Percentiles rank a stretch among this genome's conserved stretches.
Evolutionary conservation across 192 early-diverging fungal species (phyloP).

Genomic region (Coemansia sp.): DNA sequence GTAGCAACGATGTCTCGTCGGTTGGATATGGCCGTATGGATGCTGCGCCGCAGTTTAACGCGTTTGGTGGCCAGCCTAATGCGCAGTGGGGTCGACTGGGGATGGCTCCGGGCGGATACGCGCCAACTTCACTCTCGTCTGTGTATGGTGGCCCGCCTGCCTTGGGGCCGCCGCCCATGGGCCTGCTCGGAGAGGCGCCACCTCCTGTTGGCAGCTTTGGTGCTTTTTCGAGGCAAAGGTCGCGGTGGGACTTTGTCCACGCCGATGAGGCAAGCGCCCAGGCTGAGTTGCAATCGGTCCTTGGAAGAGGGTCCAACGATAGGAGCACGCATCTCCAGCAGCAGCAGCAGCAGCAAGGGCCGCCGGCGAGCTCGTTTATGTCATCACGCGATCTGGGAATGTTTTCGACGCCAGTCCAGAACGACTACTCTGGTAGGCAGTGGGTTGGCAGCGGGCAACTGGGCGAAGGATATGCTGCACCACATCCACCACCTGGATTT

Average conservation of each 20-base stretch:
- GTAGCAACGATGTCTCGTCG: not conserved
- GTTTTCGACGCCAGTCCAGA: constrained; percentile 39
- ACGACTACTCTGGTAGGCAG: constrained; percentile 14
- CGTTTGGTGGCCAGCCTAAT: constrained; percentile 16
- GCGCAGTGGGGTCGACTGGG: constrained; percentile 22
- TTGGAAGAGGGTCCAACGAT: constrained; percentile 19
- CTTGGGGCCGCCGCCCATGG: not conserved
- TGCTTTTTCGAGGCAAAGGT: constrained; percentile 26
- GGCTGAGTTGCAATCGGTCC: constrained; percentile 49
- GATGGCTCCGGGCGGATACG: constrained; percentile 7
- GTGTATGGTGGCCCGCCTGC: constrained; percentile 6
- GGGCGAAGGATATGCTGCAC: constrained; percentile 5
- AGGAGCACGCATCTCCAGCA: not conserved
- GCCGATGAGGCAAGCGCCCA: constrained; percentile 46
- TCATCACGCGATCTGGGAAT: constrained; percentile 48
- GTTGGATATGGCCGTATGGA: constrained; percentile 7
- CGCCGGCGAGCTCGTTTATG: constrained; percentile 15
- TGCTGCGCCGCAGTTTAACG: constrained; percentile 14
- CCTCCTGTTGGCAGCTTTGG: not conserved
- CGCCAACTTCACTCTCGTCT: constrained; percentile 28
- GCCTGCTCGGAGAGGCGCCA: constrained; percentile 4
- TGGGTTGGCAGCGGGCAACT: constrained; percentile 20
- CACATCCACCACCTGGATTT: constrained; percentile 47
- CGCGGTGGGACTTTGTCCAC: constrained; percentile 43
- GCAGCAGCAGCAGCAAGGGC: constrained; percentile 8